Evolutionary conservation across 2,329 filamentous ascomycete species (phyloP).

Genomic region (Cladosporium sp.): DNA sequence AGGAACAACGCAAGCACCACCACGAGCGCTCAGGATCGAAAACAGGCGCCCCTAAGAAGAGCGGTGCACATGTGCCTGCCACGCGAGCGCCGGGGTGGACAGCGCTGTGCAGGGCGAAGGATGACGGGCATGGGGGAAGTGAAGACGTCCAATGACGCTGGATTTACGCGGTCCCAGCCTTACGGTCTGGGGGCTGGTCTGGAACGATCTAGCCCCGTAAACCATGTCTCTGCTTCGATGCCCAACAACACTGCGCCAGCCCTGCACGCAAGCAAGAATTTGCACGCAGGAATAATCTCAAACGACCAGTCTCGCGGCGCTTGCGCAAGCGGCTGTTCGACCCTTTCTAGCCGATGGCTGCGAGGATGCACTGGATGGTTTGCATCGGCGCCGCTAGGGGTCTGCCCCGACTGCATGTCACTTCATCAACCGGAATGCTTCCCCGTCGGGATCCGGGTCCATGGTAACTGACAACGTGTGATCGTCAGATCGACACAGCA

Average conservation of each 20-base stretch:
- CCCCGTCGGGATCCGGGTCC: constrained; percentile 10
- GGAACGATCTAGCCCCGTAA: not conserved
- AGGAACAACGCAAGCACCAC: not conserved
- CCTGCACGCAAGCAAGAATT: not conserved
- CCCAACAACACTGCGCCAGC: not conserved
- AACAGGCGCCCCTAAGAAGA: not conserved
- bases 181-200: constrained; percentile 2
- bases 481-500: constrained; percentile 16
- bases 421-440: constrained; percentile 1
- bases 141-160: constrained; percentile 2
- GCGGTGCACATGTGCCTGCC: not conserved
- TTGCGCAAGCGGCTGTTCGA: not conserved
- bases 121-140: not conserved
- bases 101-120: not conserved
- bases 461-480: constrained; percentile 4
- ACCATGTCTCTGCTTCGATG: constrained; percentile 1
- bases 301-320: not conserved
- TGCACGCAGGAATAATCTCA: no score
- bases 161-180: not conserved
- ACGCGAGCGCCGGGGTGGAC: not conserved
- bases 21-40: not conserved
- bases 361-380: not conserved
- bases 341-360: not conserved
- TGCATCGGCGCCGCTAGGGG: not conserved
- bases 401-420: not conserved